Conservation (phyloP, 768 basidiomycete species). For the Russula foetens region DNA sequence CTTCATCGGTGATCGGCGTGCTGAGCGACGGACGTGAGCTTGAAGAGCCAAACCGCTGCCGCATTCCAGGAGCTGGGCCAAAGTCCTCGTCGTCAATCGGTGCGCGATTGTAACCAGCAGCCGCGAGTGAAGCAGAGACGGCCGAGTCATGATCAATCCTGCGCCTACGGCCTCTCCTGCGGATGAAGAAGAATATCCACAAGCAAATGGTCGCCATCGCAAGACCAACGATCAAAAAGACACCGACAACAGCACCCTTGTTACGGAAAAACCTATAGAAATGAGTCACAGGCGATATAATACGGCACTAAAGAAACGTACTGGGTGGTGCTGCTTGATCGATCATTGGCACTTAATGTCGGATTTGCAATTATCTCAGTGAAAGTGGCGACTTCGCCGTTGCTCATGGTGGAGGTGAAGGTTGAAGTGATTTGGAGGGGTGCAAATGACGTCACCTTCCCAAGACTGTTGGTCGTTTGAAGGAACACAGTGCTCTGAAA, state of each 20-base stretch:
- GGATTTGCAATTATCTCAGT: conserved; percentile 65
- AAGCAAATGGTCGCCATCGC: conserved; percentile 60
- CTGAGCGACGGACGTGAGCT: conserved; percentile 19
- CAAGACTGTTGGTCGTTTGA: conserved; percentile 51
- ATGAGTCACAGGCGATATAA: not conserved
- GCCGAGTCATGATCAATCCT: conserved; percentile 61
- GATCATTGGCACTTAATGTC: conserved; percentile 49
- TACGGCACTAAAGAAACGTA: conserved; percentile 23
- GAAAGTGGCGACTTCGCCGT: conserved; percentile 48
- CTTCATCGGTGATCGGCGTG: conserved; percentile 18
- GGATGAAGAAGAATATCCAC: conserved; percentile 64
- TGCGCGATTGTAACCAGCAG: conserved; percentile 58
- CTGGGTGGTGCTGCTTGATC: conserved; percentile 38
- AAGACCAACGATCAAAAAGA: conserved; percentile 85
- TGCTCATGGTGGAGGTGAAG: conserved; percentile 43
- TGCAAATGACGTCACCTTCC: conserved; percentile 39
- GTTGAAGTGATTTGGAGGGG: conserved; percentile 52
- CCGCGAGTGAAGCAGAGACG: conserved; percentile 64
- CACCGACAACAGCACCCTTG: conserved; percentile 85
- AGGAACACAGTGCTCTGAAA: conserved; percentile 45
- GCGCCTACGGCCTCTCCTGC: conserved; percentile 51
- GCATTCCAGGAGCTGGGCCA: conserved; percentile 19
- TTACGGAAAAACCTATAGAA: conserved; percentile 70
- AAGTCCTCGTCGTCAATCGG: conserved; percentile 47
- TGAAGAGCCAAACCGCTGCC: conserved; percentile 21